A percentile compares a stretch with the other conserved stretches of the same genome.
These are phyloP conservation scores for Juncus inflexus DNA, from an alignment of 176 grass and related monocot genomes.

Conservation along the genomic window DNA sequence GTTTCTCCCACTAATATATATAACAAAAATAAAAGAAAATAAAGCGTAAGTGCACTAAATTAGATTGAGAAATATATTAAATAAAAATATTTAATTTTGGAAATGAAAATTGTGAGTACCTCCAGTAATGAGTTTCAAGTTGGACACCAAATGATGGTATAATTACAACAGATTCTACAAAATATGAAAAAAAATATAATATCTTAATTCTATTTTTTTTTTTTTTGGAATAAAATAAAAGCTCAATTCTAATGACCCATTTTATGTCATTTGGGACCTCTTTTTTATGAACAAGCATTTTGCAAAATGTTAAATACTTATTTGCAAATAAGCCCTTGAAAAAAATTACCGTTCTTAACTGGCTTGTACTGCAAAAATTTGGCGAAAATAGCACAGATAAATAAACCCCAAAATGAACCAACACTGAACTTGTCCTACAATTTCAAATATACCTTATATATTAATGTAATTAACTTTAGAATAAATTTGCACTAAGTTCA, in stretches of 20 bases:
- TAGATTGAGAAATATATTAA: not conserved
- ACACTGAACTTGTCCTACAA: slow-evolving; percentile 48
- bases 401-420: slow-evolving; percentile 52
- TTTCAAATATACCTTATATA: slow-evolving; percentile 11
- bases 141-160: slow-evolving; percentile 77
- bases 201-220: not conserved
- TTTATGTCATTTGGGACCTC: too few relatives aligned
- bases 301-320: not conserved
- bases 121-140: slow-evolving; percentile 68
- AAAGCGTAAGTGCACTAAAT: not conserved
- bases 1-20: slow-evolving; percentile 38
- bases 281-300: not conserved
- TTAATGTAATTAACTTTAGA: slow-evolving; percentile 1
- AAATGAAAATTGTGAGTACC: slow-evolving; percentile 36
- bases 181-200: slow-evolving; percentile 12
- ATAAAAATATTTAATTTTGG: not conserved
- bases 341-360: slow-evolving; percentile 70
- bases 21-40: not conserved
- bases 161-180: slow-evolving; percentile 64
- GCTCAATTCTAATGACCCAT: too few relatives aligned
- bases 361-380: slow-evolving; percentile 50
- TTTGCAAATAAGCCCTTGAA: slow-evolving; percentile 14
- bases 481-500: not conserved
- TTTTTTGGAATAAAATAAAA: not conserved
- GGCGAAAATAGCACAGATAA: slow-evolving; percentile 31